Evolutionary conservation across 2,329 filamentous ascomycete genomes (phyloP), one percentile per base, ranked within the genome.

Genomic region (Zasmidium cellare): DNA sequence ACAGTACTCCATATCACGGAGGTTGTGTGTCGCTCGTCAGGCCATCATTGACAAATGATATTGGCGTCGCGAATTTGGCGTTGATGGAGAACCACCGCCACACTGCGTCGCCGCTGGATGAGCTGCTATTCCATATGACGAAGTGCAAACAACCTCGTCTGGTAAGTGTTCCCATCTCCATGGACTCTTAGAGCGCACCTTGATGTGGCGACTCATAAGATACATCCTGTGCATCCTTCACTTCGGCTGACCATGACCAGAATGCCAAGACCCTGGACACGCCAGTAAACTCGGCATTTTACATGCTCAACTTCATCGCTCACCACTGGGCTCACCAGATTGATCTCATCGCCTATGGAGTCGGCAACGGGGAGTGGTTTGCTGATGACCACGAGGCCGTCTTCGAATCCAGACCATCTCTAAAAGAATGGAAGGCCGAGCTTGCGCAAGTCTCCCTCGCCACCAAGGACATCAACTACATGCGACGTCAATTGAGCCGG

Each of bases 321-420:
- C 50, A 56, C n/a, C 56, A 58, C 5, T 64, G 62, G 62, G 54
- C 47, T 16, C 59, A 62, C 22, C 62, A 64, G 44, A 47, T 64
- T 20, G 62, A 64, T 18, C 55, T 64, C 12, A 62, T 64, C 20
- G 55, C 54, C 2, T 58, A 53, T 35, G 53, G 55, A 16, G 55
- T 62, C 1, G 51, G 55, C 18, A 54, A 61, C n/a, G 53, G 52
- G 16, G 61, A 67, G 52, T 67, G 59, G 59, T 64, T 68, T 35
- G 55, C 60, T 0, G 64, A 66, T 24, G 64, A 66, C 31, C 64
- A 66, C 18, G 57, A 64, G 53, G 63, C 61, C 1, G 55, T 51
- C 16, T 45, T 58, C 12, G 49, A 61, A n/a, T 22, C 52, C 6
- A 28, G 38, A 11, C 51, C 55, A n/a, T 46, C 58, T 1, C 52